Evolutionary conservation across 176 grass and related monocot genomes (phyloP), one percentile per base, ranked within the genome.

Genomic region (Musa troglodytarum): DNA sequence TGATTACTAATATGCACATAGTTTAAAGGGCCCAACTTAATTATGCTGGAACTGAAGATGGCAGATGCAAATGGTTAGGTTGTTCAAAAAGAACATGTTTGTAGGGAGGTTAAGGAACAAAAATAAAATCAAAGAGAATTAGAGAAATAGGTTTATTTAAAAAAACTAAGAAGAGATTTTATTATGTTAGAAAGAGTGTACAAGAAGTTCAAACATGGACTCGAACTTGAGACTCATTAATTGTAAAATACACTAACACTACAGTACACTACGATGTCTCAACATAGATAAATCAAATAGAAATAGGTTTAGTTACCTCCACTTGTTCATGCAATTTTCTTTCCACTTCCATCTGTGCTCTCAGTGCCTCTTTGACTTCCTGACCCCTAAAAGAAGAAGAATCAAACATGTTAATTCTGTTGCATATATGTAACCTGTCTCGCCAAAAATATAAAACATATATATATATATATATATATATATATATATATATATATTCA

Each of bases 331-430:
- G 78, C 50, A 88, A 58, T 75, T 74, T 88, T 52, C 82, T 26
- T 65, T 88, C 82, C 63, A 88, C 74, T 81, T 88, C 86, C 86
- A 88, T 88, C 25, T 88, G 86, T 63, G 74, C 75, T 78, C 82
- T 88, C 14, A 92, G 54, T 26, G 89, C 89, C 78, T 92, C 89
- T 79, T 92, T 92, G 56, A 92, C 86, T 73, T 88, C 86, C 78
- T 83, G 89, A 58, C 81, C 83, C 84, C 89, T 92, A 67, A 76
- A 87, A 78, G 3, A 79, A 54, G 65, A 69, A 75, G 26, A 19
- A 50, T 1, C 76, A 28, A 34, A 9, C 64, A 86, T 72, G n/a
- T 61, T 69, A 71, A 58, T 51, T 80, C 76, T 7, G 24, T 16
- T 59, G 66, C 54, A 11, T 71, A 26, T 25, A 0, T 12, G 29